A percentile compares a stretch with the other conserved stretches of the same genome.
Evolutionary conservation across 129 eudicot species (phyloP).

Genomic region (Pulicaria dysenterica): DNA sequence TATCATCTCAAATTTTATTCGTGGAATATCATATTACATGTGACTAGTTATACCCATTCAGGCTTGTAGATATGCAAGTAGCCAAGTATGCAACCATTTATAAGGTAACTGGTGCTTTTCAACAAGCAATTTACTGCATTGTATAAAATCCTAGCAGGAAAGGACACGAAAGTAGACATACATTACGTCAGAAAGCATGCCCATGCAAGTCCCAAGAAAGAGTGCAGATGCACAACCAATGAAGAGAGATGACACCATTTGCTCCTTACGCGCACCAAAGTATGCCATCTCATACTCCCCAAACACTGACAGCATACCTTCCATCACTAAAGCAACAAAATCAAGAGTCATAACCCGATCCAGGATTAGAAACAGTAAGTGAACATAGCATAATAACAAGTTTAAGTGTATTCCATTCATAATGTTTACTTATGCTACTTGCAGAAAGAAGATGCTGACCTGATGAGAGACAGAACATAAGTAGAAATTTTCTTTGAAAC

Average conservation of each 20-base stretch:
- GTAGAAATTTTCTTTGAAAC: conserved; percentile 60
- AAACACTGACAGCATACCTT: conserved; percentile 75
- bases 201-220: conserved; percentile 62
- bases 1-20: too few species aligned
- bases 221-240: conserved; percentile 62
- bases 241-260: conserved; percentile 51
- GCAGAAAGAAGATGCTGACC: conserved; percentile 37
- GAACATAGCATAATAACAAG: neutral
- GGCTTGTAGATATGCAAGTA: too few species aligned
- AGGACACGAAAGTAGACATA: conserved; percentile 35
- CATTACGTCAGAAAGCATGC: conserved; percentile 82
- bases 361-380: too few species aligned
- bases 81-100: too few species aligned
- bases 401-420: neutral
- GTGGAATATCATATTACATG: neutral
- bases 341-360: neutral
- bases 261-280: conserved; percentile 59
- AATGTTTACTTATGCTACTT: neutral
- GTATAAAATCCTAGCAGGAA: neutral
- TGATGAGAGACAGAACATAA: conserved; percentile 63
- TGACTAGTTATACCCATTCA: neutral
- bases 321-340: conserved; percentile 51
- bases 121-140: neutral
- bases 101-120: neutral
- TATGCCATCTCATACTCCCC: conserved; percentile 79